These are phyloP conservation scores for Phytophthora pisi DNA, from an alignment of 352 stramenopile genomes.

Conservation along the genomic window DNA sequence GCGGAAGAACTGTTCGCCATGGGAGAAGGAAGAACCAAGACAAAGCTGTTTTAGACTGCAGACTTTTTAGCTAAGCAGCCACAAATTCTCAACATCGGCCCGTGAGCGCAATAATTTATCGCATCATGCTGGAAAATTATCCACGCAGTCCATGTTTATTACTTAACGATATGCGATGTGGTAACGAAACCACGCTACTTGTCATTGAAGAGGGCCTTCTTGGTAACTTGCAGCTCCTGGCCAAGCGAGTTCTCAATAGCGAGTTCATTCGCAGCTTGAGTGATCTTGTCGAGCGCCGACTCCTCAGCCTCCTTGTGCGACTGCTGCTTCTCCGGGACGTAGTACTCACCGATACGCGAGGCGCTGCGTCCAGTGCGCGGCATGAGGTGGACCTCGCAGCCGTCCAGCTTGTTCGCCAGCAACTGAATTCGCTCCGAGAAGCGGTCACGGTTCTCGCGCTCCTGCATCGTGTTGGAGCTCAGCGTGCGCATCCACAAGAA, in stretches of 20 bases:
- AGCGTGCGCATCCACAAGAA: slow-evolving; percentile 94
- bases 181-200: slow-evolving; percentile 50
- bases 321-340: slow-evolving; percentile 84
- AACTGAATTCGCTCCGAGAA: slow-evolving; percentile 91
- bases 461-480: slow-evolving; percentile 90
- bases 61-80: neutral
- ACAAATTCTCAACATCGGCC: slow-evolving; percentile 4
- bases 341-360: slow-evolving; percentile 86
- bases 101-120: slow-evolving; percentile 35
- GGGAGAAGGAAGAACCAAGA: slow-evolving; percentile 61
- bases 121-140: slow-evolving; percentile 14
- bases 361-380: slow-evolving; percentile 52
- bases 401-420: slow-evolving; percentile 85
- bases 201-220: slow-evolving; percentile 87
- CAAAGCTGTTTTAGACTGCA: slow-evolving; percentile 51
- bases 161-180: slow-evolving; percentile 15
- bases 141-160: slow-evolving; percentile 33
- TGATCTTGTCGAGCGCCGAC: slow-evolving; percentile 86
- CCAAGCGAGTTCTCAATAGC: slow-evolving; percentile 84
- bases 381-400: slow-evolving; percentile 67
- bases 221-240: slow-evolving; percentile 82
- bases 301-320: slow-evolving; percentile 71
- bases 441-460: slow-evolving; percentile 89
- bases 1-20: slow-evolving; percentile 86
- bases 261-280: slow-evolving; percentile 85